Evolutionary conservation across 1,284 basidiomycete genomes (phyloP).

Genomic region (Microbotryum silenes-acaulis): DNA sequence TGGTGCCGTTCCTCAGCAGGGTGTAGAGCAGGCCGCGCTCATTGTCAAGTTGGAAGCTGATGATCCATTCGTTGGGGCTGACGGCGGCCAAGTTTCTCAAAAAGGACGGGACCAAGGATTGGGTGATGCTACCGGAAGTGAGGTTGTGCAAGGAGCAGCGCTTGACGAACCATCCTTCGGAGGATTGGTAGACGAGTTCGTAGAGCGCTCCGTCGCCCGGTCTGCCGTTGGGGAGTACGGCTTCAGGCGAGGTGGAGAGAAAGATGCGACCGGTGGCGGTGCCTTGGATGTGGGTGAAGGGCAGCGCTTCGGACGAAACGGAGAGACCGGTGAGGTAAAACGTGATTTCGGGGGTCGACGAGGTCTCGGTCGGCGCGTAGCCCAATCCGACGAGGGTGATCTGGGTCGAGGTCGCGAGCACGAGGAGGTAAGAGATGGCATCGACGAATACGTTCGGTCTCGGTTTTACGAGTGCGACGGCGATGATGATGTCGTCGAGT

Average conservation of each 20-base stretch:
- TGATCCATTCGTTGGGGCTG: slow-evolving; percentile 52
- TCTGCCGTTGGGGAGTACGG: slow-evolving; percentile 18
- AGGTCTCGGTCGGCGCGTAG: slow-evolving; percentile 48
- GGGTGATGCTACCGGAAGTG: slow-evolving; percentile 18
- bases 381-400: slow-evolving; percentile 75
- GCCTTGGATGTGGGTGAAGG: slow-evolving; percentile 71
- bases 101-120: slow-evolving; percentile 39
- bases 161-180: slow-evolving; percentile 88
- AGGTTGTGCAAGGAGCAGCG: slow-evolving; percentile 60
- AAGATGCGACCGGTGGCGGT: slow-evolving; percentile 81
- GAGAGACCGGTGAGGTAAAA: slow-evolving; percentile 86
- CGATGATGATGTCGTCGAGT: slow-evolving; percentile 63
- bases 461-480: slow-evolving; percentile 70
- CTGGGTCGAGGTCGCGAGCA: slow-evolving; percentile 78
- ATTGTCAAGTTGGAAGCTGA: slow-evolving; percentile 57
- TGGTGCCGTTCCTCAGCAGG: slow-evolving; percentile 58
- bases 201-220: slow-evolving; percentile 84
- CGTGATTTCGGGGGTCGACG: slow-evolving; percentile 54
- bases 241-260: slow-evolving; percentile 49
- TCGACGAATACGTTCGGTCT: slow-evolving; percentile 74
- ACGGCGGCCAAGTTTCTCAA: slow-evolving; percentile 43
- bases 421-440: slow-evolving; percentile 78
- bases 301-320: slow-evolving; percentile 59
- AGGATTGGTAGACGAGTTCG: slow-evolving; percentile 86
- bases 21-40: slow-evolving; percentile 65